Conservation (phyloP, 768 basidiomycete species). For the Lyophyllum decastes region DNA sequence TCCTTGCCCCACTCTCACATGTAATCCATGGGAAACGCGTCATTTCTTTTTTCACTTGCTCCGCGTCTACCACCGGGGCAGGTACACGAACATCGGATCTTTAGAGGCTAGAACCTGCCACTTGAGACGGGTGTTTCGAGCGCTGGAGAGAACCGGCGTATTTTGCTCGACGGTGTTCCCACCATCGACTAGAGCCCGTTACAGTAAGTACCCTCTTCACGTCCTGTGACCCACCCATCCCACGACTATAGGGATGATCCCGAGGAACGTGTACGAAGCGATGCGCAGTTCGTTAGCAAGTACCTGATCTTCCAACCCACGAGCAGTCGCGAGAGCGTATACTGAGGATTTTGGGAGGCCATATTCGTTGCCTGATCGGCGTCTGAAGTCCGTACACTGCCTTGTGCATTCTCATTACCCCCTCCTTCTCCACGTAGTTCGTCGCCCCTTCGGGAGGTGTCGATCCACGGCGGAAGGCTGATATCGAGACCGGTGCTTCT, state of each 20-base stretch:
- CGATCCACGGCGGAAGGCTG: neutral
- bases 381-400: neutral
- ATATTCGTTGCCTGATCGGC: neutral
- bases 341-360: neutral
- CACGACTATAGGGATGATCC: neutral
- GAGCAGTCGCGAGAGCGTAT: neutral
- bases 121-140: neutral
- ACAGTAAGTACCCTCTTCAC: neutral
- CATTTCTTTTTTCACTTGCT: neutral
- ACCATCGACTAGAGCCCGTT: neutral
- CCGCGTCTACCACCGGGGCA: conserved; percentile 1
- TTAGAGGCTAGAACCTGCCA: neutral
- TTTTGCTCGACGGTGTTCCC: neutral
- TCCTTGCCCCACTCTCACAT: neutral
- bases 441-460: neutral
- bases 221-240: neutral
- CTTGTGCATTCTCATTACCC: neutral
- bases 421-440: neutral
- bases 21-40: neutral
- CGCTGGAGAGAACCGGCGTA: neutral
- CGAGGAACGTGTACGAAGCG: neutral
- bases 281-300: neutral
- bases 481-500: neutral
- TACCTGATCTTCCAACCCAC: neutral
- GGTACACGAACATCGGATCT: neutral